Evolutionary conservation across 345 rosid genomes (phyloP).

Genomic region (Hibiscus syriacus): DNA sequence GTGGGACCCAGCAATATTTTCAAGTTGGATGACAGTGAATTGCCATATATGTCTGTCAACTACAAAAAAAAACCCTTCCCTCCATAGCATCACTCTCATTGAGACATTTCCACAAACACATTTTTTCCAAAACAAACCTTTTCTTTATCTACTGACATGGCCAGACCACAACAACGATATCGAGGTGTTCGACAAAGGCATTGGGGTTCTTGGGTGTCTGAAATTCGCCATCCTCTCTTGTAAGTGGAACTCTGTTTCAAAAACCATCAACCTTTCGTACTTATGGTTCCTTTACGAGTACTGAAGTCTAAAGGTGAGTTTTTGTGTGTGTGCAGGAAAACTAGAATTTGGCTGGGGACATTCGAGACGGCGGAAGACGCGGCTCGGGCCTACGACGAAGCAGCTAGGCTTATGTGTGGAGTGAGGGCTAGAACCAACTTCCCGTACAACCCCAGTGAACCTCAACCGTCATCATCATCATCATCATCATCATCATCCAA

Average conservation of each 20-base stretch:
- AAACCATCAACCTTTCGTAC: not conserved
- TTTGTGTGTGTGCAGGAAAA: constrained; percentile 82
- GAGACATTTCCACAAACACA: constrained; percentile 41
- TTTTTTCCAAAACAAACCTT: constrained; percentile 13
- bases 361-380: constrained; percentile 98
- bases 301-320: constrained; percentile 4
- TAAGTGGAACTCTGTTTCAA: constrained; percentile 19
- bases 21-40: constrained; percentile 62
- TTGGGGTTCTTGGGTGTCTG: constrained; percentile 99
- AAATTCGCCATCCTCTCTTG: constrained; percentile 94
- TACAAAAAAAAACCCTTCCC: constrained; percentile 51
- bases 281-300: not conserved
- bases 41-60: constrained; percentile 22
- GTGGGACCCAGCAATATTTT: constrained; percentile 41
- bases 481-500: constrained; percentile 75
- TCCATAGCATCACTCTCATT: constrained; percentile 1
- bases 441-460: constrained; percentile 64
- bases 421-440: constrained; percentile 91
- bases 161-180: constrained; percentile 91
- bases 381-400: constrained; percentile 91
- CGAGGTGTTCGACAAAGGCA: constrained; percentile 97
- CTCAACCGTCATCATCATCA: too few relatives aligned
- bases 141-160: constrained; percentile 36
- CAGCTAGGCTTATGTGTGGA: constrained; percentile 97
- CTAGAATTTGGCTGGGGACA: constrained; percentile 94